Evolutionary conservation across 177 flowering plant species (phyloP), one percentile per base, ranked within the genome.

Genomic region (Tripterygium wilfordii): DNA sequence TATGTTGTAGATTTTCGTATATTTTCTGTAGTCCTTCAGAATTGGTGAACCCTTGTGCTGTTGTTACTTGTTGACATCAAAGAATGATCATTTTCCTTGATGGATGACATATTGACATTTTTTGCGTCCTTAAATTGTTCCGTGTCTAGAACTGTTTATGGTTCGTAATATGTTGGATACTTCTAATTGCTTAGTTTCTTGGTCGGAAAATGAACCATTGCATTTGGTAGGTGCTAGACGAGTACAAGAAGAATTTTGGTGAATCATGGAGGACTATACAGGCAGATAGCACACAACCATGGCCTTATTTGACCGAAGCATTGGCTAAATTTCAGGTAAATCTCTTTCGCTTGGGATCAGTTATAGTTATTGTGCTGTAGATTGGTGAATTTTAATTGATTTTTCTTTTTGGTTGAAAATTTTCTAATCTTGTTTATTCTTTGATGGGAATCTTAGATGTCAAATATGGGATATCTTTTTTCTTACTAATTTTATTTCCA

Each of bases 281-380:
- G 48, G 65, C 66, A 21, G 99, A 92, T 72, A 69, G 38, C 39
- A 49, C 67, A 51, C 75, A 86, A 62, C 77, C 94, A 35, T 89
- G 97, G 99, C 88, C 98, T 3, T 89, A 86, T 62, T 56, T 92
- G 56, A 71, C 49, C 70, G 95, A 78, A 41, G 81, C 97, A 53
- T 65, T 92, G 12, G 35, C 79, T 48, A 92, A 84, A 58, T 92
- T 79, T 64, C 99, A 92, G 94, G 99, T 81, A 61, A 15, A 3
- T 31, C 43, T 10, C 43, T 0, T 53, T 36, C 16, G 7, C 9
- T 36, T 23, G 8, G 5, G 16, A n/a, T n/a, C n/a, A n/a, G n/a
- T n/a, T n/a, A n/a, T n/a, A n/a, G n/a, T n/a, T n/a, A n/a, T n/a
- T n/a, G n/a, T n/a, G n/a, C n/a, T n/a, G n/a, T n/a, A n/a, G n/a